Conservation (phyloP, 768 basidiomycete genomes). For the Amanita jacksonii region DNA sequence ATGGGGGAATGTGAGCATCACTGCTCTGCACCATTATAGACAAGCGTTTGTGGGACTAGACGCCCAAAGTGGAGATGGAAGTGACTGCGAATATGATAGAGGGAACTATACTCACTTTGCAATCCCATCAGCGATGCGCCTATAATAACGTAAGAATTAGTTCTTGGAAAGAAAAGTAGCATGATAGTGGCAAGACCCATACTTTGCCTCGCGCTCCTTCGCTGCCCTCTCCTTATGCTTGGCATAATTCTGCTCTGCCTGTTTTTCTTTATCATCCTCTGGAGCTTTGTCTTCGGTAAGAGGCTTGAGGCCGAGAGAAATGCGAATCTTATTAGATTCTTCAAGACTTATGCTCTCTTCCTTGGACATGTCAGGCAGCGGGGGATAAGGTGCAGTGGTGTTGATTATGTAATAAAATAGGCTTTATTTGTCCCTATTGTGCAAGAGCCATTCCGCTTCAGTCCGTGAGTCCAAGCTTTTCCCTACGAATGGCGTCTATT, state of each 20-base stretch:
- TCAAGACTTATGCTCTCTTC: constrained; percentile 87
- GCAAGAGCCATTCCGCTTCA: not conserved
- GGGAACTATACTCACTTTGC: constrained; percentile 71
- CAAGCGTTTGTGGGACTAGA: constrained; percentile 24
- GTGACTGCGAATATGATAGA: constrained; percentile 25
- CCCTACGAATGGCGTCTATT: constrained; percentile 30
- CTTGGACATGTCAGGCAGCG: constrained; percentile 44
- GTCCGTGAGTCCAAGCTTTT: too few relatives aligned
- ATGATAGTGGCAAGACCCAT: constrained; percentile 20
- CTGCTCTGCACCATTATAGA: constrained; percentile 18
- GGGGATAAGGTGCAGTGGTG: constrained; percentile 9
- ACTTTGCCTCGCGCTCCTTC: constrained; percentile 74
- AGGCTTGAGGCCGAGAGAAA: constrained; percentile 89
- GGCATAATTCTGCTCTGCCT: constrained; percentile 83
- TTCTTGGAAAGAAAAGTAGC: constrained; percentile 15
- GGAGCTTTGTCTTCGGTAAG: constrained; percentile 73
- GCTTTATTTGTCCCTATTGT: constrained; percentile 7
- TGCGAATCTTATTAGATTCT: constrained; percentile 94
- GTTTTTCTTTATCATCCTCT: constrained; percentile 65
- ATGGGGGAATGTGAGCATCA: constrained; percentile 35
- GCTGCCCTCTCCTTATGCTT: constrained; percentile 58
- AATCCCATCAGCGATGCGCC: constrained; percentile 66
- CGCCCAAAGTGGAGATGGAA: constrained; percentile 37
- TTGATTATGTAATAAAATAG: constrained; percentile 16
- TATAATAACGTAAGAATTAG: constrained; percentile 25